phyloP scores from a whole-genome alignment of 2,329 filamentous ascomycete species.

The Neofusicoccum cordaticola region DNA sequence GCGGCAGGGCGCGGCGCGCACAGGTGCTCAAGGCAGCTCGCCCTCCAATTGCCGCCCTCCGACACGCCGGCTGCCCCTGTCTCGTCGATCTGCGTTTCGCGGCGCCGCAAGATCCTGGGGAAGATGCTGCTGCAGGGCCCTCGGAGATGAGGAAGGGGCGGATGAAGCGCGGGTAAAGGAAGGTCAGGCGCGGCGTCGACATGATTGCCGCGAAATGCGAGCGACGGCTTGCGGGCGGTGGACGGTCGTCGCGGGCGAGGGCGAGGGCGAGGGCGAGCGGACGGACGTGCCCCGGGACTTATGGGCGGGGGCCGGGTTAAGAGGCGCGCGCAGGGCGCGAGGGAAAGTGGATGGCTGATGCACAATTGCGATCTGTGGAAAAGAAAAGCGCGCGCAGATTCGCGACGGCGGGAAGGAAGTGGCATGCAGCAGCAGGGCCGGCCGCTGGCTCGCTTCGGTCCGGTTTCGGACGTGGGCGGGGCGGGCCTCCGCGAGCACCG shows the following conservation, averaged over 20 bases:
- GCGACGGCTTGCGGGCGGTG: too few relatives aligned
- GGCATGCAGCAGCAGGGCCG: not conserved
- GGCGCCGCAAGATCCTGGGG: not conserved
- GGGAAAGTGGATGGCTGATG: not conserved
- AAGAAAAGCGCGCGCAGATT: not conserved
- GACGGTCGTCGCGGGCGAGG: too few relatives aligned
- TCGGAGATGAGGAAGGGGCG: slow-evolving; percentile 25
- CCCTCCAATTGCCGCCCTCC: not conserved
- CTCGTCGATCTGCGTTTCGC: slow-evolving; percentile 4
- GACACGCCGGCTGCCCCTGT: not conserved
- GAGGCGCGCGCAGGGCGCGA: not conserved
- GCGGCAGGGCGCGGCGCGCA: not conserved
- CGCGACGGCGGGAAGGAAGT: slow-evolving; percentile 3
- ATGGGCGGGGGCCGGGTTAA: not conserved
- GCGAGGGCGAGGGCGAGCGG: not conserved
- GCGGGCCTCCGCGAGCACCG: too few relatives aligned
- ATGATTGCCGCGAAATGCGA: slow-evolving; percentile 25
- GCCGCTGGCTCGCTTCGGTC: not conserved
- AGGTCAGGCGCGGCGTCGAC: slow-evolving; percentile 45
- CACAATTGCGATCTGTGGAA: slow-evolving; percentile 1
- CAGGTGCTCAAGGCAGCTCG: not conserved
- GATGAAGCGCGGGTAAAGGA: slow-evolving; percentile 48
- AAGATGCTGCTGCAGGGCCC: not conserved
- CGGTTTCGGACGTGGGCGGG: not conserved
- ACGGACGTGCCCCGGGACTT: not conserved